Base-by-base conservation (phyloP, 495 filamentous ascomycete genomes). In the Sphaerosporella brunnea region DNA sequence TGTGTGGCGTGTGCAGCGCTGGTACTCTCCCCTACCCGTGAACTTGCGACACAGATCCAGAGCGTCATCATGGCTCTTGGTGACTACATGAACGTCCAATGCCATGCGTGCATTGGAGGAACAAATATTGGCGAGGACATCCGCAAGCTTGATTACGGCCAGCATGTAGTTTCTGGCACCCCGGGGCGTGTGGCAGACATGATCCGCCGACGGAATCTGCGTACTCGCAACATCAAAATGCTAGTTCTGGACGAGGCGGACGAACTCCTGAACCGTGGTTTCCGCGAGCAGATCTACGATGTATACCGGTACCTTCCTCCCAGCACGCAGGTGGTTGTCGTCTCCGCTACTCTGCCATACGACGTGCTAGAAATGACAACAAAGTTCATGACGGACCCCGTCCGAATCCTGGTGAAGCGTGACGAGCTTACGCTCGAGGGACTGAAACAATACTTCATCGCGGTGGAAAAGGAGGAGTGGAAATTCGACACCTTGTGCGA, bases 371-470 rank as follows among this genome's bases (percentile, higher is more conserved):
- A 96, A 71, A 85, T 97, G 63, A 96, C 90, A 58, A 96, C 90
- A 66, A 97, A 97, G 73, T 97, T 97, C 75, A 97, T 97, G 90
- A 85, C 83, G 60, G 92, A 97, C 69, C 90, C 90, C 47, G 81
- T 97, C 65, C 85, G 92, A 62, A 95, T 97, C 64, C 77, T 97
- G 61, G 90, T 97, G 69, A 97, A 97, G 81, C 88, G 90, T 73
- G 92, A 86, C 64, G 90, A 97, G 66, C 75, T 97, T 66, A 97
- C 90, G 56, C 82, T 97, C 46, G 90, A 97, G 68, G 90, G 90
- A 77, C 80, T 97, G 63, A 97, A 97, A 77, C 90, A 97, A 63
- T 97, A 93, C 75, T 97, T 93, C 73, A 97, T 97, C 66, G 90
- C 90, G 50, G 90, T 97, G 43, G 90, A 97, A 73, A 96, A 97